phyloP scores from a whole-genome alignment of 2,329 filamentous ascomycete genomes.

The Boeremia lycopersici region DNA sequence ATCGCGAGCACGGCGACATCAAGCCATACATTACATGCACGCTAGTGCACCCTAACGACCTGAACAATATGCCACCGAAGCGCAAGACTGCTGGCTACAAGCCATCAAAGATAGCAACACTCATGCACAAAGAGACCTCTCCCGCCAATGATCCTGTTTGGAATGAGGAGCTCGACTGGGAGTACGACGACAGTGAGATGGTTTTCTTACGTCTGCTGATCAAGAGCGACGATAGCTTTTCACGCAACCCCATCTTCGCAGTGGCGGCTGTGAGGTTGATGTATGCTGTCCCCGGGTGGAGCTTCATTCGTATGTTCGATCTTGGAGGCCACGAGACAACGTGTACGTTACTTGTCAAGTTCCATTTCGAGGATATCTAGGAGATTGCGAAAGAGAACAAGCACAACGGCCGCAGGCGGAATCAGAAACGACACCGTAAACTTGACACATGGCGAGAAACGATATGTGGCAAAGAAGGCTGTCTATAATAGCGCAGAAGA shows the following conservation, averaged over 20 bases:
- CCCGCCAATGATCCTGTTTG: conserved; percentile 66
- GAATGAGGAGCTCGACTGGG: conserved; percentile 71
- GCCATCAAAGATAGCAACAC: conserved; percentile 63
- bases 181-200: conserved; percentile 70
- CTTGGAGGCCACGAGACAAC: conserved; percentile 68
- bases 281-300: conserved; percentile 65
- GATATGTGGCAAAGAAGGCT: background rate
- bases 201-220: conserved; percentile 68
- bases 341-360: conserved; percentile 66
- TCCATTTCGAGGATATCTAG: conserved; percentile 55
- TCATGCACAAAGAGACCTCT: conserved; percentile 64
- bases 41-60: conserved; percentile 63
- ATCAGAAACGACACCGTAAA: background rate
- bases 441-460: background rate
- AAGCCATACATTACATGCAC: conserved; percentile 71
- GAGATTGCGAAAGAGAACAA: background rate
- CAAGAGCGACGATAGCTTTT: conserved; percentile 70
- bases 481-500: too few species aligned
- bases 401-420: background rate
- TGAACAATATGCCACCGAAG: conserved; percentile 60
- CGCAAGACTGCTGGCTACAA: conserved; percentile 67
- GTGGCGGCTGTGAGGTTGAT: conserved; percentile 65
- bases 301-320: conserved; percentile 69
- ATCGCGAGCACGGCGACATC: conserved; percentile 55
- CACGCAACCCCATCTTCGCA: conserved; percentile 66